Conservation (phyloP, 371 early-diverging fungal genomes). For the Fennellomyces sp. region DNA sequence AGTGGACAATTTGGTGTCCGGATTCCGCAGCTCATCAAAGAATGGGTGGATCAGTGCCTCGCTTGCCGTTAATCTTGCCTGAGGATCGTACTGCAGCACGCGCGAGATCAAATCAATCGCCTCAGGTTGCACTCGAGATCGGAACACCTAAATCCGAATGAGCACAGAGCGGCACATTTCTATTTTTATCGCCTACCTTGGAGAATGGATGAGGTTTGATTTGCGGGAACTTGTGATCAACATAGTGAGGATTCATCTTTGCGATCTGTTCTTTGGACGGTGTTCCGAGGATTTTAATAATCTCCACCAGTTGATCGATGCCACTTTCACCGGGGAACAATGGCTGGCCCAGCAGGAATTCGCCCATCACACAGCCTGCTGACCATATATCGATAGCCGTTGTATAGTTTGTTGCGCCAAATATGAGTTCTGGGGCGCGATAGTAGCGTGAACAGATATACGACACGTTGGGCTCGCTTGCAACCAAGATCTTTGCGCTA, state of each 20-base stretch:
- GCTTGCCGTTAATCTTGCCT: constrained; percentile 86
- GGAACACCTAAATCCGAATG: constrained; percentile 16
- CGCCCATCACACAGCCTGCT: constrained; percentile 97
- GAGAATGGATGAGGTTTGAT: constrained; percentile 90
- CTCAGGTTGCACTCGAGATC: constrained; percentile 79
- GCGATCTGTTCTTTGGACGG: constrained; percentile 94
- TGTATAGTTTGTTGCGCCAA: constrained; percentile 91
- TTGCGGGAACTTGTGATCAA: constrained; percentile 95
- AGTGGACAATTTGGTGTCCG: constrained; percentile 81
- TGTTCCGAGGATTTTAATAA: constrained; percentile 98
- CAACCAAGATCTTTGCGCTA: constrained; percentile 89
- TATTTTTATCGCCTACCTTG: constrained; percentile 36
- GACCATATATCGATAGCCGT: constrained; percentile 95
- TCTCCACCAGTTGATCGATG: constrained; percentile 98
- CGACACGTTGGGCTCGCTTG: constrained; percentile 92
- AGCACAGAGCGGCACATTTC: background rate
- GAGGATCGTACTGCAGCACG: constrained; percentile 96
- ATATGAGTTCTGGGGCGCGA: constrained; percentile 96
- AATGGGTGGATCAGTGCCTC: constrained; percentile 96
- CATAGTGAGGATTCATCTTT: constrained; percentile 93
- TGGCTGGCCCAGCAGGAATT: constrained; percentile 92
- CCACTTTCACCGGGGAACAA: constrained; percentile 98
- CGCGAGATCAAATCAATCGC: constrained; percentile 87
- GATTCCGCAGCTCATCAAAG: constrained; percentile 94
- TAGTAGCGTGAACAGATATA: constrained; percentile 98